Base-by-base conservation (phyloP, 768 basidiomycete genomes). In the Mycena crocata region DNA sequence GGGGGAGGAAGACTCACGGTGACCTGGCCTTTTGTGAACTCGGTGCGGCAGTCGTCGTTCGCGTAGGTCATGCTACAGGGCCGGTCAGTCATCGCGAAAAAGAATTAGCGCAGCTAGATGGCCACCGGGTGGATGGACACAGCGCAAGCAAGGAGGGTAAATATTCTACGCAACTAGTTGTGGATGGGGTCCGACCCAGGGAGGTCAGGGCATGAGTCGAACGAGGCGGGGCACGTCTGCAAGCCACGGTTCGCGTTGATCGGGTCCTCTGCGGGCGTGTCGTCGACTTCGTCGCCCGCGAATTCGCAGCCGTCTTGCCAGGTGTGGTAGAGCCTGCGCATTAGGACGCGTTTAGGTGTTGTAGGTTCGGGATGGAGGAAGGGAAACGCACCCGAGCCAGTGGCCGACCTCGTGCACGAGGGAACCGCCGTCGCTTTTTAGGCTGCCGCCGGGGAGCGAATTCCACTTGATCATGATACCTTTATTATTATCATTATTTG, bases 371-470 rank as follows among this genome's bases (percentile, higher is more conserved):
- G 30, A 21, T 9, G 19, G 19, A 21, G 9, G 30, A 10, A 50
- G 49, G 15, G 49, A 26, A 26, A 21, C 49, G 49, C 21, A 50
- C 49, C 49, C 55, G 39, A 57, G 55, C 55, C 55, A 57, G 39
- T 57, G 55, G 28, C 55, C 55, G 40, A 57, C 55, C 40, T 57
- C 55, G 55, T 57, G 55, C 39, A 57, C 55, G 42, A 57, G 55
- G 34, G 55, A 57, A 1, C 55, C 55, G 28, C 55, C 55, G 40
- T 57, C 44, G 55, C 55, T 57, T 28, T 40, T 42, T 15, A 57
- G 55, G 14, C 14, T 42, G 39, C 55, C 55, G 39, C 39, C 55
- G 26, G 55, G 55, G 28, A 57, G 55, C 23, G 55, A 57, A 30
- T 57, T 57, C 55, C 55, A 57, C 24, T 57, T 57, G 40, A 57